phyloP scores from a whole-genome alignment of 768 basidiomycete species.

The Floccularia luteovirens region DNA sequence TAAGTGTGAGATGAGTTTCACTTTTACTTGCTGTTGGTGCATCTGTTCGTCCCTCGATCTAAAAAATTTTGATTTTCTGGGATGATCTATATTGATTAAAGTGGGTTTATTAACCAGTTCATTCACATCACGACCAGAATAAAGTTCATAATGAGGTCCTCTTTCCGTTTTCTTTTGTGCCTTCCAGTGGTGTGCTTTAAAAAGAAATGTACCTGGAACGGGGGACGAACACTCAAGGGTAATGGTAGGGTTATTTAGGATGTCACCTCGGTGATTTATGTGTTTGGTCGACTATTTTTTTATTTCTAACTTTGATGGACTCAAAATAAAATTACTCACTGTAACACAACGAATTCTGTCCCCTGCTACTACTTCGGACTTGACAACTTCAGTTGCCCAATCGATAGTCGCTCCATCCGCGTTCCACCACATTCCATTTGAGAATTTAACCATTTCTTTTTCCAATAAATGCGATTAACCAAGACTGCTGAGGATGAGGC shows the following conservation, averaged over 20 bases:
- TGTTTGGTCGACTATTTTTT: constrained; percentile 16
- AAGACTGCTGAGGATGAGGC: neutral
- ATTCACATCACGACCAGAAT: constrained; percentile 15
- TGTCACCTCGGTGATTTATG: constrained; percentile 24
- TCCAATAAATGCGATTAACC: neutral
- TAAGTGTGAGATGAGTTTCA: constrained; percentile 12
- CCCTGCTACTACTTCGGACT: constrained; percentile 12
- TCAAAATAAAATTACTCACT: constrained; percentile 9
- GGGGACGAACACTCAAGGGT: constrained; percentile 24
- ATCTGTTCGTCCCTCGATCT: constrained; percentile 9
- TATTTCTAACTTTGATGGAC: neutral
- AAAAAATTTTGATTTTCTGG: neutral
- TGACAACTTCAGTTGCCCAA: constrained; percentile 22
- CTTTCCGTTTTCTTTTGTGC: constrained; percentile 10
- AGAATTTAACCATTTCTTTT: constrained; percentile 20
- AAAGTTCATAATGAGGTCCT: constrained; percentile 22
- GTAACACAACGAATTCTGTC: constrained; percentile 19
- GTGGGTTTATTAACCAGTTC: constrained; percentile 8
- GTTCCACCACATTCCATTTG: constrained; percentile 23
- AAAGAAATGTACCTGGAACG: constrained; percentile 20
- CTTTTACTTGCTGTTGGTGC: constrained; percentile 11
- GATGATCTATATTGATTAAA: neutral
- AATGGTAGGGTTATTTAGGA: constrained; percentile 20
- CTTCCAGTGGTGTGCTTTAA: constrained; percentile 23
- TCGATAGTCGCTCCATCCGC: constrained; percentile 17